Base-by-base conservation (phyloP, 306 rosid species). In the Cicer cuneatum region DNA sequence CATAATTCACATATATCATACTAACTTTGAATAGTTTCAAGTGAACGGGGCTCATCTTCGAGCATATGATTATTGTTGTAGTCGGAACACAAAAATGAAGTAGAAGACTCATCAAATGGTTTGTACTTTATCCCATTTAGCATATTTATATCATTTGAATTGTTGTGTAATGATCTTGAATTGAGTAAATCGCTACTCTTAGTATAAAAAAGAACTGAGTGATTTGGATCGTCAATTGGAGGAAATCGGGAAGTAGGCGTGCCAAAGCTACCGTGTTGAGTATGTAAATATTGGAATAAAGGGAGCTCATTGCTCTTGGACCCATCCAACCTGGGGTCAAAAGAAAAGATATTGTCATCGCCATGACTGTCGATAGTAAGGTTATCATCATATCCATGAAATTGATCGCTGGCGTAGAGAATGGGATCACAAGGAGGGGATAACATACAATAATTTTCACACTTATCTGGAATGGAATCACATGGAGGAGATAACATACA, bases 261-360 rank as follows among this genome's bases (percentile, higher is more conserved):
- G 75, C 75, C 87, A 96, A 89, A 90, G 74, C 81, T 74, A 78
- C 85, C 76, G 57, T 79, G n/a, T n/a, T n/a, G n/a, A n/a, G n/a
- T n/a, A n/a, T 83, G 86, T 24, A 80, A 53, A 90, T 82, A 87
- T 93, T 90, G 98, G 98, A 89, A 87, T 90, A 97, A 93, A 93
- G 98, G 98, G 98, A 90, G 95, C 95, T 90, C 98, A 84, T 60
- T 79, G 89, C 85, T 89, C 93, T 70, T 85, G 54, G 83, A 58
- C 90, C 82, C 86, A 24, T 59, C 49, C 69, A 77, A n/a, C n/a
- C n/a, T 3, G 87, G 91, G 86, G 81, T 16, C 68, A 76, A 91
- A 90, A 87, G 91, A 85, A 24, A 2, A 24, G 29, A 24, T 3
- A 66, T 86, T 92, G 86, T 88, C 97, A 87, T 87, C 48, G 89